Base-by-base conservation (phyloP, 2,329 filamentous ascomycete genomes). In the Chaetomiaceae sp. region DNA sequence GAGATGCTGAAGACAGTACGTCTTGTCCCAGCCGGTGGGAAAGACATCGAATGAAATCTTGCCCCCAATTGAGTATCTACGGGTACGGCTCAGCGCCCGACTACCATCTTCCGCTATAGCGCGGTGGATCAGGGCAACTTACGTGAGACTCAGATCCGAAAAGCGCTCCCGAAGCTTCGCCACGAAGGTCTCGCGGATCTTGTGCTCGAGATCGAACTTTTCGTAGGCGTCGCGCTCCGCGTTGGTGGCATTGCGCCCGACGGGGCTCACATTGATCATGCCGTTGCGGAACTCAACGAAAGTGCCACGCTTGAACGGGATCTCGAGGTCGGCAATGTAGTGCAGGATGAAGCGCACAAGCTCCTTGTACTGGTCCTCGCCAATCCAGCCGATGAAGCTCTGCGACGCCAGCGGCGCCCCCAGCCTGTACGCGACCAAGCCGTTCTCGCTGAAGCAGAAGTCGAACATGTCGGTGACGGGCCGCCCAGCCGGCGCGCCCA, bases 1-100 rank as follows among this genome's bases (percentile, higher is more conserved):
- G 52, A 97, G 74, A 68, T 96, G 90, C 59, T 79, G 74, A 56
- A 97, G 75, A 72, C 90, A 96, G 77, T 95, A 98, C 9, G 88
- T 95, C 82, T 97, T 98, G 73, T 98, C 93, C 93, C 93, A 98
- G 62, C 93, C 93, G 2, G 74, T 79, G 54, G 93, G 93, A 78
- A 98, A 98, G 60, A 97, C 86, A 64, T 98, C 93, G 67, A 98
- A 98, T 50, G 90, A 96, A 69, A 98, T 96, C 65, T 96, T 88
- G 43, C 93, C 93, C 58, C 93, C 93, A 60, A 98, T 95, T 53
- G 88, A 91, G 75, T 85, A 96, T 34, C 86, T 90, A n/a, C n/a
- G n/a, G n/a, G 29, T 38, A 47, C 33, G 2, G 3, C 14, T 6
- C 6, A 6, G 29, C 7, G 11, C 3, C 4, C 9, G 3, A 20